These are phyloP conservation scores for Leishmania amazonensis DNA, from an alignment of 208 protist genomes.

Conservation along the genomic window DNA sequence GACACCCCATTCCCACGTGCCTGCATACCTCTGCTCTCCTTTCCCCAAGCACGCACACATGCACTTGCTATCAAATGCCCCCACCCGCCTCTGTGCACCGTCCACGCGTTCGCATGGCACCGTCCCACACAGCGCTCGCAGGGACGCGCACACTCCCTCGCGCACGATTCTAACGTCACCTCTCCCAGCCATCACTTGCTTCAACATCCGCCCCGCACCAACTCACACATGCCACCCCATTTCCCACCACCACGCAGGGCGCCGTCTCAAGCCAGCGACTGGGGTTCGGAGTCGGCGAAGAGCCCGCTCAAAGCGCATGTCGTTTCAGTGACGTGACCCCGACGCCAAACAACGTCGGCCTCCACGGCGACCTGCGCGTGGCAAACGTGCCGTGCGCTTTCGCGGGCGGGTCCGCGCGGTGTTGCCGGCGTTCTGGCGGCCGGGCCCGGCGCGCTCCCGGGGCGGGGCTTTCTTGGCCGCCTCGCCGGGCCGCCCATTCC, in stretches of 20 bases:
- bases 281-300: conserved; percentile 38
- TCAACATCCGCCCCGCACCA: not conserved
- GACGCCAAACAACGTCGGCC: conserved; percentile 52
- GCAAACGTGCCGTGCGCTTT: conserved; percentile 20
- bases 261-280: conserved; percentile 41
- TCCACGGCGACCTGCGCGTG: conserved; percentile 86
- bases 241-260: conserved; percentile 24
- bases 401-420: too few relatives aligned
- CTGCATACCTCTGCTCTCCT: not conserved
- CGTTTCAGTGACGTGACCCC: conserved; percentile 48
- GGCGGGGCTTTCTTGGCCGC: too few relatives aligned
- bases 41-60: not conserved
- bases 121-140: not conserved
- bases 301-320: conserved; percentile 36
- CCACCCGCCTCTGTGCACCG: not conserved
- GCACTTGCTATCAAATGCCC: not conserved
- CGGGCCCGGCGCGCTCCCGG: too few relatives aligned
- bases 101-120: not conserved
- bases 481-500: too few relatives aligned
- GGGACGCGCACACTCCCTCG: not conserved
- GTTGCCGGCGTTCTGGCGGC: conserved; percentile 24
- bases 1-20: not conserved
- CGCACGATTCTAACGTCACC: not conserved
- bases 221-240: not conserved
- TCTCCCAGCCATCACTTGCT: not conserved